These are phyloP conservation scores for Pichia heedii DNA, from an alignment of 805 yeast species.

Conservation along the genomic window DNA sequence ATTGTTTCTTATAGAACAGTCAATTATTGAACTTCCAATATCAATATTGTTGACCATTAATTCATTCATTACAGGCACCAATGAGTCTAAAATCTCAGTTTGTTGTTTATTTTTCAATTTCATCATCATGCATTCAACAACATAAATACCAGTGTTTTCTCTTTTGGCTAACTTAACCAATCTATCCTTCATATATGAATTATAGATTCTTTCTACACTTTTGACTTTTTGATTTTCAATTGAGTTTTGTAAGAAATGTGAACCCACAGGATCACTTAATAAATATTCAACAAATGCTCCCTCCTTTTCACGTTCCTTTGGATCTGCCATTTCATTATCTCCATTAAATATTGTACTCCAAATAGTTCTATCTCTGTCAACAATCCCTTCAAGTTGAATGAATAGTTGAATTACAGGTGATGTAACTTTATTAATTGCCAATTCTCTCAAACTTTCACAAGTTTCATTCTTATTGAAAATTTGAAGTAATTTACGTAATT, in stretches of 20 bases:
- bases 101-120: constrained; percentile 57
- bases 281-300: constrained; percentile 78
- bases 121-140: constrained; percentile 61
- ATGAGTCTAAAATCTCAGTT: constrained; percentile 48
- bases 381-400: constrained; percentile 72
- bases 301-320: constrained; percentile 49
- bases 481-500: constrained; percentile 43
- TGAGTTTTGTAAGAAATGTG: constrained; percentile 77
- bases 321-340: constrained; percentile 40
- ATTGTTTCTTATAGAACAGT: constrained; percentile 50
- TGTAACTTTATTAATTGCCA: constrained; percentile 69
- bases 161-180: constrained; percentile 66
- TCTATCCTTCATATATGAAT: constrained; percentile 64
- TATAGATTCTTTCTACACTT: constrained; percentile 62
- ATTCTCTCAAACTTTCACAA: constrained; percentile 49
- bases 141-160: constrained; percentile 77
- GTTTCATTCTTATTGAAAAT: constrained; percentile 31
- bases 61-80: constrained; percentile 58
- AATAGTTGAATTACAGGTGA: constrained; percentile 82
- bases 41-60: constrained; percentile 62
- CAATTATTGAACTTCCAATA: constrained; percentile 55
- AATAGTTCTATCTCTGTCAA: constrained; percentile 60
- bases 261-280: constrained; percentile 83
- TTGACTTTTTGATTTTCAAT: constrained; percentile 58
- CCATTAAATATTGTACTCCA: constrained; percentile 56